These are phyloP conservation scores for Benincasa hispida DNA, from an alignment of 306 rosid genomes.

Conservation along the genomic window DNA sequence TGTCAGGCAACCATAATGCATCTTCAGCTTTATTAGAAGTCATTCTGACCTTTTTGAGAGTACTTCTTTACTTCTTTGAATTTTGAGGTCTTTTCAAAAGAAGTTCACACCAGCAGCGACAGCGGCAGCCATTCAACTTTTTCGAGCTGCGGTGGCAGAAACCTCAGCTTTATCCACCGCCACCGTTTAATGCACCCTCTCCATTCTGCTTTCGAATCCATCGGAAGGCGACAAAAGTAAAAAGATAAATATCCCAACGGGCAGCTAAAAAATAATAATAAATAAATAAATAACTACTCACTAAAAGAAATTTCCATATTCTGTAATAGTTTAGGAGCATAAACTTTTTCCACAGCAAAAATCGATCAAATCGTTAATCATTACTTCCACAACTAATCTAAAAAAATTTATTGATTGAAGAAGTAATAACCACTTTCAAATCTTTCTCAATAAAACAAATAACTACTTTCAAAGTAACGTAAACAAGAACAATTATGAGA, in stretches of 20 bases:
- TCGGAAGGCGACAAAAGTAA: background rate
- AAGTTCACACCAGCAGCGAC: background rate
- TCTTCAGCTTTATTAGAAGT: slow-evolving; percentile 3
- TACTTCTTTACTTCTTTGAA: background rate
- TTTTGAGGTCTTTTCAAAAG: background rate
- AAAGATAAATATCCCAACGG: background rate
- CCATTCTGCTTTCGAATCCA: background rate
- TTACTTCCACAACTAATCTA: background rate
- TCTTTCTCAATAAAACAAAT: background rate
- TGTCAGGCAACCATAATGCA: background rate
- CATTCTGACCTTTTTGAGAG: background rate
- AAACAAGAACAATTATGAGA: background rate
- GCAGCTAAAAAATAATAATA: background rate
- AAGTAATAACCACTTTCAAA: background rate
- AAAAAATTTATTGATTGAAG: background rate
- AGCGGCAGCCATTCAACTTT: background rate
- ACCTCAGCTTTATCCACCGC: slow-evolving; percentile 3
- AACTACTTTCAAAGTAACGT: background rate
- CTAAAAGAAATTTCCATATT: background rate
- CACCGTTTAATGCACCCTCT: background rate
- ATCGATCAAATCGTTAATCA: background rate
- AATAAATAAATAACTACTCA: background rate
- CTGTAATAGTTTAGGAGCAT: background rate
- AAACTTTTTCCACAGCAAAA: background rate
- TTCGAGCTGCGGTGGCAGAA: background rate